Evolutionary conservation across 106 monocot species (phyloP).

Genomic region (Dendrobium nobile): DNA sequence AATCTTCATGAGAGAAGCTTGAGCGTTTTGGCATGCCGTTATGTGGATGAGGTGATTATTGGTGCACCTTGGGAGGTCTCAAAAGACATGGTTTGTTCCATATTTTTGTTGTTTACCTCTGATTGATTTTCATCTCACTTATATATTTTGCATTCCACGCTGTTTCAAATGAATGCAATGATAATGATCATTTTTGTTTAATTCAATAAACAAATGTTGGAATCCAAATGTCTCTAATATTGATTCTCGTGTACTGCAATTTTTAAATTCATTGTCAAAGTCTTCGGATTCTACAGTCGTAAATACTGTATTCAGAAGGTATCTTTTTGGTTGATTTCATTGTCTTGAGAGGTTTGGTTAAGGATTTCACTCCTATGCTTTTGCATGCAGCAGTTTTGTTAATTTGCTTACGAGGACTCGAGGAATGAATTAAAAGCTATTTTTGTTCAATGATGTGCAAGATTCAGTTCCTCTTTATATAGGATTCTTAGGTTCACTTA

Average conservation of each 20-base stretch:
- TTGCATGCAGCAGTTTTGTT: background rate
- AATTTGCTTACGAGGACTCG: background rate
- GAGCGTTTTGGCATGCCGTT: conserved; percentile 95
- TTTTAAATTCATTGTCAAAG: background rate
- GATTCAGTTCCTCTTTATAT: background rate
- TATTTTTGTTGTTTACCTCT: background rate
- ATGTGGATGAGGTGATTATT: conserved; percentile 98
- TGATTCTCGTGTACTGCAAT: background rate
- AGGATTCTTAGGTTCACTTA: background rate
- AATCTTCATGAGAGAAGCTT: conserved; percentile 97
- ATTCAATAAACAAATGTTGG: background rate
- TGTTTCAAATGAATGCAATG: conserved; percentile 1
- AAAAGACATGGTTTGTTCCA: conserved; percentile 71
- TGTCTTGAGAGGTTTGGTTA: background rate
- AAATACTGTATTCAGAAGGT: background rate
- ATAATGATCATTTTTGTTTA: background rate
- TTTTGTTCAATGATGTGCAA: background rate
- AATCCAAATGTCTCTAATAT: background rate
- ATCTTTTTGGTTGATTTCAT: background rate
- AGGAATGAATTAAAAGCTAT: background rate
- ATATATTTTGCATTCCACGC: background rate
- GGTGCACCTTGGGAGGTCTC: conserved; percentile 96
- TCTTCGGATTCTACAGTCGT: background rate
- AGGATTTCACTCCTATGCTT: background rate
- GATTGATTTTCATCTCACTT: background rate